A percentile compares a stretch with the other conserved stretches of the same genome.
These are phyloP conservation scores for Cucumis cinereus DNA, from an alignment of 306 rosid species.

Conservation along the genomic window DNA sequence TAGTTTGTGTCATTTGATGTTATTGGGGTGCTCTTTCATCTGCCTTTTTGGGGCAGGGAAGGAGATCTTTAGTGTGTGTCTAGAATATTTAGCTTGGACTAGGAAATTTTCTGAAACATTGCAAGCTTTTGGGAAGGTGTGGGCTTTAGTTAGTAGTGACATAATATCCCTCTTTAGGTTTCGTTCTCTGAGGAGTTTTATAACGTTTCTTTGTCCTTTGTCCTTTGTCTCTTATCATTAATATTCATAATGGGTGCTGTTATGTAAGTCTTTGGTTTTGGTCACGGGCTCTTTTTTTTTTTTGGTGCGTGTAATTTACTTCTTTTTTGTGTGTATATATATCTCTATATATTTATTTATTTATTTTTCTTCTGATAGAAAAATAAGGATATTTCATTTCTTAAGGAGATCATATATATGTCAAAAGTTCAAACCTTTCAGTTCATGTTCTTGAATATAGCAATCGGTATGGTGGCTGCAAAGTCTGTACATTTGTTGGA, in stretches of 20 bases:
- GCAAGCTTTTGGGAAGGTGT: not conserved
- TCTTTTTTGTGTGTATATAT: not conserved
- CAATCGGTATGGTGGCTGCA: not conserved
- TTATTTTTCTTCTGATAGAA: no score
- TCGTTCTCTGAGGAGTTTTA: not conserved
- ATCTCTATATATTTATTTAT: no score
- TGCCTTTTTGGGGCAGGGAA: not conserved
- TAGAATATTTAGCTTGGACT: not conserved
- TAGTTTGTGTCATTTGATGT: not conserved
- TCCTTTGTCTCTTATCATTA: not conserved
- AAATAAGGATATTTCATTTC: no score
- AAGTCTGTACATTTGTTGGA: not conserved
- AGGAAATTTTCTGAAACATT: not conserved
- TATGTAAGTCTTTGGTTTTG: no score
- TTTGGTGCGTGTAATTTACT: no score
- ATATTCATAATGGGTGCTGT: no score
- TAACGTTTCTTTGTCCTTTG: not conserved
- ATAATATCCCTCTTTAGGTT: not conserved
- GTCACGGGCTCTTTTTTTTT: not conserved
- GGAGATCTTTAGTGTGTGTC: not conserved
- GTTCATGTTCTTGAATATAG: not conserved
- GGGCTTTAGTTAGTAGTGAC: not conserved
- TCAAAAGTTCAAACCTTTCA: not conserved
- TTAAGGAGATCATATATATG: not conserved
- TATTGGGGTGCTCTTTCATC: not conserved